Evolutionary conservation across 805 yeast species (phyloP).

Genomic region (Kluyveromyces nonfermentans): DNA sequence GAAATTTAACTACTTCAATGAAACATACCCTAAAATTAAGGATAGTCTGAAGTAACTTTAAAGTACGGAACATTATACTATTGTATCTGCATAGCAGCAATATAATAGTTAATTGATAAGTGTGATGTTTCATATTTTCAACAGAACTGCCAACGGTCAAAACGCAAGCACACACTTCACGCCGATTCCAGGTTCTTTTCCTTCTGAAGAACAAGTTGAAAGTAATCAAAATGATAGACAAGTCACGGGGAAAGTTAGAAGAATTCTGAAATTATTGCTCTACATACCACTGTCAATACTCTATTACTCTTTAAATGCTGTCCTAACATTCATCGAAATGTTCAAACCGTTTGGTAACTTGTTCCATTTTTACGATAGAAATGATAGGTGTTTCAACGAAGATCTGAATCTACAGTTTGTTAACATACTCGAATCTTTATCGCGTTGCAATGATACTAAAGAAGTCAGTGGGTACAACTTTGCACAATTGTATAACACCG

Average conservation of each 20-base stretch:
- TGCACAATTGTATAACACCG: constrained; percentile 21
- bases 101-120: not conserved
- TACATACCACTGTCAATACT: constrained; percentile 12
- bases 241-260: not conserved
- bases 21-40: not conserved
- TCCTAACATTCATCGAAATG: constrained; percentile 7
- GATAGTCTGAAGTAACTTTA: not conserved
- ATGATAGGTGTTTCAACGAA: constrained; percentile 6
- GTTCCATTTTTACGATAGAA: constrained; percentile 16
- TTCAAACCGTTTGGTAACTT: constrained; percentile 18
- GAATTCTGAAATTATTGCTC: constrained; percentile 6
- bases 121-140: constrained; percentile 4
- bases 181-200: constrained; percentile 10
- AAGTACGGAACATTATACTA: not conserved
- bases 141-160: not conserved
- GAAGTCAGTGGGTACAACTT: constrained; percentile 9
- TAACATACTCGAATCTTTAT: not conserved
- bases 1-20: not conserved
- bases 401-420: constrained; percentile 1
- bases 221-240: not conserved
- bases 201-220: not conserved
- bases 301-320: constrained; percentile 11
- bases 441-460: not conserved
- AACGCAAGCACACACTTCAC: constrained; percentile 4
- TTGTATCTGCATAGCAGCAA: not conserved